Evolutionary conservation across 495 filamentous ascomycete species (phyloP).

Genomic region (Daldinia vernicosa): DNA sequence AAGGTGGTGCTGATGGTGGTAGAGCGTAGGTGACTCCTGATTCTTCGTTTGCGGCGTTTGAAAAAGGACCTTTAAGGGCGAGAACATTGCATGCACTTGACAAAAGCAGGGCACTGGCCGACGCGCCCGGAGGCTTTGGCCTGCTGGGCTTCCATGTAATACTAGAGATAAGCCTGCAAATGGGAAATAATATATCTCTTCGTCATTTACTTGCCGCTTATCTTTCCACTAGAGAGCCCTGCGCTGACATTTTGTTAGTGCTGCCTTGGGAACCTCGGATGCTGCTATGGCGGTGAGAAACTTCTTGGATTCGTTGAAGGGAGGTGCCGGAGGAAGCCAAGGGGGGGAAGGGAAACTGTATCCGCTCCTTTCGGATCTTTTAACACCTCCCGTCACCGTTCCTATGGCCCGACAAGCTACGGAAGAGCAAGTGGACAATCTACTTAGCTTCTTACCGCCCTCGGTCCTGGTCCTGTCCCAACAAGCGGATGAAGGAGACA

Average conservation of each 20-base stretch:
- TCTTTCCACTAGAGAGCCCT: neutral
- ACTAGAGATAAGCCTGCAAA: constrained; percentile 44
- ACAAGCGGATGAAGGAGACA: constrained; percentile 61
- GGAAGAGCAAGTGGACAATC: constrained; percentile 70
- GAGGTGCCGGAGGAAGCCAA: constrained; percentile 52
- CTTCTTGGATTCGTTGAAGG: constrained; percentile 85
- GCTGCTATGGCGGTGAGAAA: constrained; percentile 79
- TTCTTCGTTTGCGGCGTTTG: constrained; percentile 46
- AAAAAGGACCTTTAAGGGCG: constrained; percentile 33
- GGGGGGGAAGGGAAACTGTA: constrained; percentile 68
- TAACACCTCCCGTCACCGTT: constrained; percentile 77
- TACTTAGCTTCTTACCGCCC: constrained; percentile 79
- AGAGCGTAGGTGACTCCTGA: constrained; percentile 92
- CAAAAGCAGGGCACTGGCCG: constrained; percentile 26
- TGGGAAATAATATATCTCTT: constrained; percentile 38
- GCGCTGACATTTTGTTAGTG: constrained; percentile 54
- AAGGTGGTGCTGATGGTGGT: constrained; percentile 94
- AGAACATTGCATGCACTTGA: constrained; percentile 34
- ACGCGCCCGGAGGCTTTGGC: constrained; percentile 6
- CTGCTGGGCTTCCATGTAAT: constrained; percentile 40
- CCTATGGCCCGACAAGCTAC: constrained; percentile 75
- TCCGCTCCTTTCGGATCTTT: constrained; percentile 87
- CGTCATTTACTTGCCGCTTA: constrained; percentile 16
- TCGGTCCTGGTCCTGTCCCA: constrained; percentile 73
- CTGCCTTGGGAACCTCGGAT: constrained; percentile 55